These are phyloP conservation scores for Neopestalotiopsis clavispora DNA, from an alignment of 2,329 filamentous ascomycete genomes.

Conservation along the genomic window DNA sequence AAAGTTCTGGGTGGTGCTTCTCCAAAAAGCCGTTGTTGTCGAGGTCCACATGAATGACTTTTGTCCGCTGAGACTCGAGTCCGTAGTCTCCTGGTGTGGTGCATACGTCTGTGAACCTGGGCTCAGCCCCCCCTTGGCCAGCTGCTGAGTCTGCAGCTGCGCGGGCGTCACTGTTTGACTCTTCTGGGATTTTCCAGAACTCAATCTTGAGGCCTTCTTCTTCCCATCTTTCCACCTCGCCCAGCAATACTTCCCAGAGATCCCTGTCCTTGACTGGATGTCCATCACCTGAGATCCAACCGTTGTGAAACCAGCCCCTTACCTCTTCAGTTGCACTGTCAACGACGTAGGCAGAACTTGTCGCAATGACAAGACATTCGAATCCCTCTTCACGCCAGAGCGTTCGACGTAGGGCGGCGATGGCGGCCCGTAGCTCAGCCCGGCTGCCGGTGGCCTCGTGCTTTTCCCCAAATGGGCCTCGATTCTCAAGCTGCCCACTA, in stretches of 20 bases:
- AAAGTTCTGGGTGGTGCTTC: background rate
- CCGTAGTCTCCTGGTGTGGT: background rate
- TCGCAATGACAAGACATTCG: conserved; percentile 53
- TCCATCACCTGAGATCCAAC: conserved; percentile 45
- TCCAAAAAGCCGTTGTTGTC: conserved; percentile 6
- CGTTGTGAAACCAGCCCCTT: conserved; percentile 46
- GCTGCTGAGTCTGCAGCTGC: background rate
- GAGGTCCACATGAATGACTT: conserved; percentile 5
- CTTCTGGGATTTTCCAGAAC: background rate
- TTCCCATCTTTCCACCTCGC: conserved; percentile 7
- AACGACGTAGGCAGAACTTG: conserved; percentile 57
- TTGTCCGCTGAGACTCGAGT: background rate
- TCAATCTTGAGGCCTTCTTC: background rate
- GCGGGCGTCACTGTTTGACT: background rate
- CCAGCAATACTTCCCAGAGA: conserved; percentile 48
- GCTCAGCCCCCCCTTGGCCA: background rate
- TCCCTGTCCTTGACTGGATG: conserved; percentile 53
- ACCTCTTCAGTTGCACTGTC: conserved; percentile 49
- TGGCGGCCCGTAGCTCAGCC: conserved; percentile 59
- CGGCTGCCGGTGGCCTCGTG: conserved; percentile 53
- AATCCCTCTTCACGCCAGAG: conserved; percentile 48
- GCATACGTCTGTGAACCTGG: background rate
- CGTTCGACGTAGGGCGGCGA: conserved; percentile 51
- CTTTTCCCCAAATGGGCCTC: conserved; percentile 44
- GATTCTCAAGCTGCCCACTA: conserved; percentile 40